Evolutionary conservation across 78 protist species (phyloP).

Genomic region (Guillardia theta): DNA sequence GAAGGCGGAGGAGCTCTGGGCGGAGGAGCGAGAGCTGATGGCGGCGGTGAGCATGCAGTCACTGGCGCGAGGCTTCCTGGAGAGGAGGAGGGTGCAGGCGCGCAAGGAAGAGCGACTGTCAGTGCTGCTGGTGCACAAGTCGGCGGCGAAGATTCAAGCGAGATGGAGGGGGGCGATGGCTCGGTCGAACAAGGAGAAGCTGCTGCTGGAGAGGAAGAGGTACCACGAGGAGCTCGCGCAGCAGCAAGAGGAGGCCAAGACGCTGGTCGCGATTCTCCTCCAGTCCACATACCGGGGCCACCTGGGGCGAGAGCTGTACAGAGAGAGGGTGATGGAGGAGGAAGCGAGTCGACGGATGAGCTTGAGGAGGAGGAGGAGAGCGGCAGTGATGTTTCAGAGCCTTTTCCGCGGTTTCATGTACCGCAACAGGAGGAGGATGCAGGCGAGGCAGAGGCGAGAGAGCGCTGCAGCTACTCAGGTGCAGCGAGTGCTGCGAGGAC

Average conservation of each 20-base stretch:
- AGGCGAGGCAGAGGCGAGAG: neutral
- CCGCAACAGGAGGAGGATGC: neutral
- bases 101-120: neutral
- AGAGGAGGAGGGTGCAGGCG: neutral
- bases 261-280: neutral
- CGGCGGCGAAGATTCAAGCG: neutral
- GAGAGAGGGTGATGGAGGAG: neutral
- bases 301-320: neutral
- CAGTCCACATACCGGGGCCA: conserved; percentile 8
- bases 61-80: neutral
- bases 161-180: neutral
- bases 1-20: neutral
- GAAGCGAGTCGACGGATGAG: neutral
- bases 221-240: neutral
- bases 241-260: neutral
- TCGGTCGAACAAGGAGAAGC: neutral
- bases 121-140: neutral
- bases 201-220: neutral
- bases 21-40: neutral
- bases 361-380: neutral
- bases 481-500: neutral
- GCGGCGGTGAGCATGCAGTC: neutral
- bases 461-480: neutral
- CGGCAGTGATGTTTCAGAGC: neutral
- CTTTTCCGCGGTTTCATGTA: neutral